phyloP scores from a whole-genome alignment of 2,329 filamentous ascomycete genomes.

The Pestalotiopsis sp. region DNA sequence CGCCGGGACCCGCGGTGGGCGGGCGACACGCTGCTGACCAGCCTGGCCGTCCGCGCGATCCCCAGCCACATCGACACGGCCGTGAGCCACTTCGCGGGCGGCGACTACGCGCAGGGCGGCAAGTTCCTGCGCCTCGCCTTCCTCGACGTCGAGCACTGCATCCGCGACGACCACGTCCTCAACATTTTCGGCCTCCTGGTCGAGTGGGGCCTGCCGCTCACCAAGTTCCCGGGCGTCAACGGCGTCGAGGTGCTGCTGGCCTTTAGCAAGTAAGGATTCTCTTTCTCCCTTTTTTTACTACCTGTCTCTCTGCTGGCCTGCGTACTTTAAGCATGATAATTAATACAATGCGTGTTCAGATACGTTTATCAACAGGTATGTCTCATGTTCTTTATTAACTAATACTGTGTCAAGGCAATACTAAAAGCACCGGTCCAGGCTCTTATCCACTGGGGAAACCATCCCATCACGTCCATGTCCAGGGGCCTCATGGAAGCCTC shows the following conservation, averaged over 20 bases:
- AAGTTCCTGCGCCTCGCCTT: slow-evolving; percentile 1
- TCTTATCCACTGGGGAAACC: neutral
- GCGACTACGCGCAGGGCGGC: neutral
- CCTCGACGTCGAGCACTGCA: neutral
- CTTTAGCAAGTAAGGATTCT: neutral
- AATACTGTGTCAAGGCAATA: neutral
- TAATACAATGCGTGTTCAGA: neutral
- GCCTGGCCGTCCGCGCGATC: neutral
- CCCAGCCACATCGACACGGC: neutral
- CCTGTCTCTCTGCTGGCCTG: neutral
- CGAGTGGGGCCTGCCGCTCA: neutral
- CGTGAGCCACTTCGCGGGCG: neutral
- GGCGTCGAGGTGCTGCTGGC: neutral
- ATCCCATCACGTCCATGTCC: neutral
- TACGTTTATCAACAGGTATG: slow-evolving; percentile 1
- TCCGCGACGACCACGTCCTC: neutral
- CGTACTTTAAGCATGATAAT: neutral
- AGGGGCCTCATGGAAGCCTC: neutral
- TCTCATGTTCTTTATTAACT: neutral
- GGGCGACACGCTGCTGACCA: neutral
- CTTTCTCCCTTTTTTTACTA: neutral
- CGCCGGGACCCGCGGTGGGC: neutral
- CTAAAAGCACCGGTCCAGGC: neutral
- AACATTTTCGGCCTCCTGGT: neutral
- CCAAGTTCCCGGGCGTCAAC: neutral